Conservation (phyloP, 2,329 filamentous ascomycete species). For the Emmonsiellopsis sp. region DNA sequence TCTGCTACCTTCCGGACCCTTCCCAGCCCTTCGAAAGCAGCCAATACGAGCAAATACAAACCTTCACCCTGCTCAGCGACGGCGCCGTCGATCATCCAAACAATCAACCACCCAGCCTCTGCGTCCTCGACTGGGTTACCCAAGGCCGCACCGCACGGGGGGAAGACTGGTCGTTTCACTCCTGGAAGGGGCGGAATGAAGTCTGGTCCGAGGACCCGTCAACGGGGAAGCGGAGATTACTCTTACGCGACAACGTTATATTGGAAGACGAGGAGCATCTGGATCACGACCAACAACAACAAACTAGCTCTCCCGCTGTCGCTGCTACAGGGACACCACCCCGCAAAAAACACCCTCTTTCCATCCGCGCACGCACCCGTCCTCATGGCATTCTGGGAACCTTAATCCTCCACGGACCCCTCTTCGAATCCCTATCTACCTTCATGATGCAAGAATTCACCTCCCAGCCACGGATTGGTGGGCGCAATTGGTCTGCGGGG, state of each 20-base stretch:
- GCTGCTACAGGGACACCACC: not conserved
- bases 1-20: conserved; percentile 73
- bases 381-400: conserved; percentile 72
- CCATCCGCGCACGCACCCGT: conserved; percentile 54
- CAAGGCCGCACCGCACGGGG: conserved; percentile 76
- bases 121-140: conserved; percentile 88
- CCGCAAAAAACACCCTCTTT: not conserved
- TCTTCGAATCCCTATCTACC: conserved; percentile 55
- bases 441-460: conserved; percentile 77
- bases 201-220: conserved; percentile 39
- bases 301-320: conserved; percentile 2
- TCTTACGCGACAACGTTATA: conserved; percentile 78
- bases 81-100: not conserved
- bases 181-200: conserved; percentile 80
- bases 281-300: conserved; percentile 1
- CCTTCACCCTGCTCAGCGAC: conserved; percentile 49
- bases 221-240: conserved; percentile 45
- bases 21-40: conserved; percentile 83
- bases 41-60: conserved; percentile 74
- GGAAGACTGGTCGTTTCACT: conserved; percentile 75
- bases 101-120: conserved; percentile 47
- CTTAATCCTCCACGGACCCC: conserved; percentile 66
- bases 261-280: conserved; percentile 46
- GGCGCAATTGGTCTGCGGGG: conserved; percentile 55
- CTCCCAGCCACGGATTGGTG: conserved; percentile 69